Conservation (phyloP, 768 basidiomycete genomes). For the Coprinopsis cinerea region DNA sequence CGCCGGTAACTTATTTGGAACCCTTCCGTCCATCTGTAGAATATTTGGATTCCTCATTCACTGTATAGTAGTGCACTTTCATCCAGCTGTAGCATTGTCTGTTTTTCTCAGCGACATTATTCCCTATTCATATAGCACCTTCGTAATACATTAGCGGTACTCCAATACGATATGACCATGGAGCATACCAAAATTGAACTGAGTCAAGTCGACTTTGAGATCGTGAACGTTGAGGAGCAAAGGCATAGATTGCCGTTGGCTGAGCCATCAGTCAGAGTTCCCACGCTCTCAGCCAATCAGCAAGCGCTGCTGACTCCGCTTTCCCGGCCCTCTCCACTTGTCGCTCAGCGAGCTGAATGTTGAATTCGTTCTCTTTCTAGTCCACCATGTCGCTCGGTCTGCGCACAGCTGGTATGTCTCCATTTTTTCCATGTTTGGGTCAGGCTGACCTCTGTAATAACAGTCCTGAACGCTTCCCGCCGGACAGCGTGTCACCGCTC, state of each 20-base stretch:
- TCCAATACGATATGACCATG: no score
- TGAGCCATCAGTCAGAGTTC: no score
- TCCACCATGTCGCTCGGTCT: conserved; percentile 45
- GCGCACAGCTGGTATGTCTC: conserved; percentile 30
- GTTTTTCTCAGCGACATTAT: no score
- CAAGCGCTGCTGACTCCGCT: conserved; percentile 2
- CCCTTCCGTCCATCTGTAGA: not conserved
- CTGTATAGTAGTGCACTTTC: no score
- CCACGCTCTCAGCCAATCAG: no score
- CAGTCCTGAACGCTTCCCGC: conserved; percentile 10
- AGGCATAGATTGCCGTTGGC: no score
- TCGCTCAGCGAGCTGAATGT: conserved; percentile 9
- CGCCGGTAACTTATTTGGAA: no score
- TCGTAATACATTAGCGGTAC: no score
- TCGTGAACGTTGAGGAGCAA: not conserved
- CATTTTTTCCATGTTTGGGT: not conserved
- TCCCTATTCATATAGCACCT: no score
- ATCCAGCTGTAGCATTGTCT: not conserved
- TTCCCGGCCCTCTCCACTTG: conserved; percentile 12
- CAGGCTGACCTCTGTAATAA: not conserved
- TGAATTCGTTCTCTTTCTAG: conserved; percentile 6
- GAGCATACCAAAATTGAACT: no score
- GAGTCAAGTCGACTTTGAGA: not conserved
- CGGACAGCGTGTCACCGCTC: conserved; percentile 21
- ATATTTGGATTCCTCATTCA: no score